Conservation (phyloP, 768 basidiomycete species). For the Pleurotus salmoneostramineus region DNA sequence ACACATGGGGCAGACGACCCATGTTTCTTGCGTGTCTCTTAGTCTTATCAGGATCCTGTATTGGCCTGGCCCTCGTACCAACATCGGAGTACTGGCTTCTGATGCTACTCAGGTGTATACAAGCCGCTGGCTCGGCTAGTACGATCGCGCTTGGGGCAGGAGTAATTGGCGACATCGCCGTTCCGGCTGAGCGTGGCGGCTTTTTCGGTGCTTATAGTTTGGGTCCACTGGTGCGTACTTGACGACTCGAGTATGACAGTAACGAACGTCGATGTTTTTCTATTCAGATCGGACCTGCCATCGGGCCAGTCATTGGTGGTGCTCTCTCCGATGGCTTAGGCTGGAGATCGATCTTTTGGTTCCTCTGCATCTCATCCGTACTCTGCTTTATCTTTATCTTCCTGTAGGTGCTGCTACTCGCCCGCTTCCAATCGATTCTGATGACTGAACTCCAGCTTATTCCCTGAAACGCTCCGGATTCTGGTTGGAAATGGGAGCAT, state of each 20-base stretch:
- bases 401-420: constrained; percentile 32
- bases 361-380: constrained; percentile 46
- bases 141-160: constrained; percentile 77
- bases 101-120: constrained; percentile 74
- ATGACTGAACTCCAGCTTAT: constrained; percentile 21
- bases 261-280: too few relatives aligned
- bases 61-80: constrained; percentile 51
- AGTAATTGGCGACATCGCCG: constrained; percentile 73
- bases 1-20: constrained; percentile 58
- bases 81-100: constrained; percentile 71
- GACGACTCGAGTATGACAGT: too few relatives aligned
- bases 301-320: constrained; percentile 61
- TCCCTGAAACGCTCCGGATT: constrained; percentile 52
- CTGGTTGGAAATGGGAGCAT: constrained; percentile 54
- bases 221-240: constrained; percentile 59
- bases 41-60: constrained; percentile 61
- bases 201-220: constrained; percentile 66
- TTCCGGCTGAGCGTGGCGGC: constrained; percentile 69
- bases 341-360: constrained; percentile 72
- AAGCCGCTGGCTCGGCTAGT: constrained; percentile 76
- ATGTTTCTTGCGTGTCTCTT: constrained; percentile 60
- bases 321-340: constrained; percentile 52
- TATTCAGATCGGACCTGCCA: constrained; percentile 55
- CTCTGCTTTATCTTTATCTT: constrained; percentile 43
- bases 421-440: constrained; percentile 26